A percentile compares a stretch with the other conserved stretches of the same genome.
phyloP scores from a whole-genome alignment of 1,139 yeast species.

The Suhomyces anneliseae region DNA sequence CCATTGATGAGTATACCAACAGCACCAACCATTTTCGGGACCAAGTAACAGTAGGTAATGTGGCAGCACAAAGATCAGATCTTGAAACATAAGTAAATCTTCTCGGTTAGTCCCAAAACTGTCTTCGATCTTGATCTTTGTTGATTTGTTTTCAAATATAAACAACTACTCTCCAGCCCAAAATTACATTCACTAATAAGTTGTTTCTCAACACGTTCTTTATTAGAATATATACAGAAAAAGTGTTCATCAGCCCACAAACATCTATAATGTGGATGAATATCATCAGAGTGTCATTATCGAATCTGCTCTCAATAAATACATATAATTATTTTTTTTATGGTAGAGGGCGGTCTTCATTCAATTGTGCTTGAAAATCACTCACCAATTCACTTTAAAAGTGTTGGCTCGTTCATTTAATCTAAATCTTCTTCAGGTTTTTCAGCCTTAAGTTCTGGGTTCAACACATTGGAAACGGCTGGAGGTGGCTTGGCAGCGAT shows the following conservation, averaged over 20 bases:
- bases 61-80: no score
- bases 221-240: slow-evolving; percentile 8
- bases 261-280: slow-evolving; percentile 8
- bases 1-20: no score
- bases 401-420: slow-evolving; percentile 16
- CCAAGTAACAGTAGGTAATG: no score
- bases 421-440: slow-evolving; percentile 44
- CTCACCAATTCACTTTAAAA: background rate
- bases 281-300: slow-evolving; percentile 7
- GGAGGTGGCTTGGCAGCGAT: slow-evolving; percentile 88
- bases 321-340: background rate
- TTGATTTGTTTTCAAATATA: no score
- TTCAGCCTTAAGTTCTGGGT: slow-evolving; percentile 22
- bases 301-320: background rate
- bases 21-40: no score
- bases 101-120: no score
- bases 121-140: no score
- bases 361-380: background rate
- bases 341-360: background rate
- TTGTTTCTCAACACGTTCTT: background rate
- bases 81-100: no score
- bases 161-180: no score
- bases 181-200: background rate
- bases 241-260: slow-evolving; percentile 3
- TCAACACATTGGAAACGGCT: slow-evolving; percentile 68